Evolutionary conservation across 192 early-diverging fungal genomes (phyloP).

Genomic region (Podila horticola): DNA sequence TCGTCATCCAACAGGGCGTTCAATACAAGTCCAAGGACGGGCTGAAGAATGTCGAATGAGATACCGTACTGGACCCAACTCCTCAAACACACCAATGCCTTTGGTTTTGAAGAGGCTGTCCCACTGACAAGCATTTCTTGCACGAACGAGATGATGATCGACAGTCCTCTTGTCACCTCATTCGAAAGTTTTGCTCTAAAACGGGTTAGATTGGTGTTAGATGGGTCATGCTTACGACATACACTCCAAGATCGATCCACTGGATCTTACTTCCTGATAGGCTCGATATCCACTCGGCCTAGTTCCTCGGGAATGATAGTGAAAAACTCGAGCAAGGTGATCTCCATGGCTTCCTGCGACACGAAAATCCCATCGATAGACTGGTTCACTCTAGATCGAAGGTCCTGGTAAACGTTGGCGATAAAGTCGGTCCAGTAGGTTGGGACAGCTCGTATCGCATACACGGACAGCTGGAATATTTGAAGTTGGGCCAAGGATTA

Average conservation of each 20-base stretch:
- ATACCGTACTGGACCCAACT: slow-evolving; percentile 68
- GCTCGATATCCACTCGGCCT: slow-evolving; percentile 56
- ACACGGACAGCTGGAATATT: slow-evolving; percentile 57
- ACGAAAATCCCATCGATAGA: slow-evolving; percentile 23
- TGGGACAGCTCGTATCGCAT: slow-evolving; percentile 59
- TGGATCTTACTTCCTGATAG: slow-evolving; percentile 51
- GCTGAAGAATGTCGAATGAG: slow-evolving; percentile 54
- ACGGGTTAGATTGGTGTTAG: neutral
- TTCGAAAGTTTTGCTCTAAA: slow-evolving; percentile 27
- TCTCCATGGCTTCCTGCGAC: slow-evolving; percentile 34
- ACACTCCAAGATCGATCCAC: neutral
- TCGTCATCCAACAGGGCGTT: slow-evolving; percentile 52
- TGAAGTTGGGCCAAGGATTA: neutral
- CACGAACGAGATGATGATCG: slow-evolving; percentile 28
- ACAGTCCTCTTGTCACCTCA: slow-evolving; percentile 20
- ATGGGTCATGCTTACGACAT: neutral
- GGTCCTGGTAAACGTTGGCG: slow-evolving; percentile 44
- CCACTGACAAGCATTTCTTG: slow-evolving; percentile 27
- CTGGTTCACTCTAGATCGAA: slow-evolving; percentile 45
- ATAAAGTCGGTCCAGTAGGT: slow-evolving; percentile 63
- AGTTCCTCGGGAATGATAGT: slow-evolving; percentile 68
- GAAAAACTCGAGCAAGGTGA: slow-evolving; percentile 60
- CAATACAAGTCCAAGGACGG: slow-evolving; percentile 53
- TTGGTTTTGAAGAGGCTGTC: slow-evolving; percentile 51
- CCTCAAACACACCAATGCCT: slow-evolving; percentile 58